A percentile compares a stretch with the other conserved stretches of the same genome.
These are phyloP conservation scores for Cryptococcus sp. DNA, from an alignment of 1,284 basidiomycete genomes.

Conservation along the genomic window DNA sequence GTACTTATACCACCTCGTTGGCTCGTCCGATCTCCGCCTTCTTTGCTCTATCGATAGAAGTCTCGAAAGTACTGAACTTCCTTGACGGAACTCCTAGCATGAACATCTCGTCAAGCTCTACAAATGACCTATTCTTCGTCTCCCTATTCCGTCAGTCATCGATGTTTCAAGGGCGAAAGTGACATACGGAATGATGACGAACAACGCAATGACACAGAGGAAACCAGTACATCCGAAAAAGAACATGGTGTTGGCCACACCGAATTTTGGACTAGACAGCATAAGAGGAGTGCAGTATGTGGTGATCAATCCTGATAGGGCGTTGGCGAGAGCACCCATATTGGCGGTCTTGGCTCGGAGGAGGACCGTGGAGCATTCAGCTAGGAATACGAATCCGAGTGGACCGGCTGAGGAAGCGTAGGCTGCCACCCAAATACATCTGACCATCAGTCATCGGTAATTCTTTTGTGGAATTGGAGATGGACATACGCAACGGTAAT, in stretches of 20 bases:
- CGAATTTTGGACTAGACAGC: constrained; percentile 7
- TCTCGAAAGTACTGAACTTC: constrained; percentile 8
- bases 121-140: constrained; percentile 7
- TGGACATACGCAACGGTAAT: constrained; percentile 5
- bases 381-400: constrained; percentile 11
- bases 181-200: constrained; percentile 10
- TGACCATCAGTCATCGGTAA: background rate
- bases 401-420: constrained; percentile 21
- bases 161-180: background rate
- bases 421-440: constrained; percentile 19
- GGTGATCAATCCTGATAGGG: constrained; percentile 10
- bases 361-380: constrained; percentile 10
- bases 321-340: constrained; percentile 7
- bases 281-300: constrained; percentile 14
- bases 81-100: constrained; percentile 5
- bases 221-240: constrained; percentile 10
- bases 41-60: constrained; percentile 2
- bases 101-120: constrained; percentile 21
- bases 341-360: constrained; percentile 19
- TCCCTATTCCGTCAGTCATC: background rate
- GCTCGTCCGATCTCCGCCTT: background rate
- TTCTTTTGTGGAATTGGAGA: background rate
- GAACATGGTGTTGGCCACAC: constrained; percentile 8
- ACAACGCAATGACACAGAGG: constrained; percentile 7
- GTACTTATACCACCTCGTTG: background rate